Base-by-base conservation (phyloP, 106 monocot species). In the Dendrobium nobile region DNA sequence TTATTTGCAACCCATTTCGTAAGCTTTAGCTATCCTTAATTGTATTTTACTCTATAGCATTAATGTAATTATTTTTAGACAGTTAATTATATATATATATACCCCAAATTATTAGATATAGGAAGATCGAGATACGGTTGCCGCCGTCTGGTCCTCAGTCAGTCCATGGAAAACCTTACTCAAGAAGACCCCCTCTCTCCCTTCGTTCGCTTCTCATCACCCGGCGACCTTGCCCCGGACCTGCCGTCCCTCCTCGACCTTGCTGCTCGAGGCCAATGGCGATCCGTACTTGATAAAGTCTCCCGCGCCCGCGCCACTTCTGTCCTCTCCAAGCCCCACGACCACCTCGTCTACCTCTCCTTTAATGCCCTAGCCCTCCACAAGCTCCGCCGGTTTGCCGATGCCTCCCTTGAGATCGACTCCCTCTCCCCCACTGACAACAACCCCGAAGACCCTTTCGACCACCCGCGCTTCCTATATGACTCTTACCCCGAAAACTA, bases 371-470 rank as follows among this genome's bases (percentile, higher is more conserved):
- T 95, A 81, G 45, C 95, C 59, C 90, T 95, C 61, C 81, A 84
- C 89, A 97, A 97, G 88, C 92, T 97, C 90, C 94, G 92, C 86
- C 94, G 90, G 61, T 90, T 80, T 85, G 64, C 89, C 70, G 89
- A 92, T 78, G 87, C 90, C 43, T 73, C 83, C 54, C 79, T 77
- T 77, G 87, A 87, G 43, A 86, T 97, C 77, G 68, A 84, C 47
- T 58, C 88, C 59, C 88, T 86, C 58, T 40, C 75, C 48, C 68
- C 73, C 65, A 75, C 75, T 31, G 65, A 51, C 41, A 17, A 72
- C 37, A 15, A 19, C 64, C 44, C 80, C 31, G 13, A 33, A 17
- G 85, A 82, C 51, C 75, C 78, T 73, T 89, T 91, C 86, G 84
- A 85, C 28, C 78, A 82, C 58, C 83, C 91, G 42, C 85, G 83